Base-by-base conservation (phyloP, 768 basidiomycete species). In the Kwoniella sp. region DNA sequence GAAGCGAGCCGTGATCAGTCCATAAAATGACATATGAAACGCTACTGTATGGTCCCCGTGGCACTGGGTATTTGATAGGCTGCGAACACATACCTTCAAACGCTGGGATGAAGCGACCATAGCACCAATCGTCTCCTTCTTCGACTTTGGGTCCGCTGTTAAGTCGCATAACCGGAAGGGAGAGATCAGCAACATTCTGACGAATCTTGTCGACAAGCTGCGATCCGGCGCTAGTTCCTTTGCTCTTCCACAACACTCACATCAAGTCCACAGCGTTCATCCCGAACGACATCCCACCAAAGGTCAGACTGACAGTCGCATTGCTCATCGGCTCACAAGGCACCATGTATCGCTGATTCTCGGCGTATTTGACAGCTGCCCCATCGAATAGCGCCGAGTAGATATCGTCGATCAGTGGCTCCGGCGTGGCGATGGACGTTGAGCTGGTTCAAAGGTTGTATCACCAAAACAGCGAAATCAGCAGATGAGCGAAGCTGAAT, bases 351-450 rank as follows among this genome's bases (percentile, higher is more conserved):
- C 41, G 41, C 41, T 45, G 41, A 30, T 38, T n/a, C 11, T 47
- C 38, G 7, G 28, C 8, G 29, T 55, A 22, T 17, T 9, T 34
- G 54, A 26, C 23, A 9, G 54, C 54, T 37, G 31, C 34, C 5
- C 29, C 54, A 30, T 23, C 29, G 34, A 55, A 55, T 13, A 55
- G 13, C 26, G 54, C 54, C 8, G 29, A 9, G 22, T 55, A 55
- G 54, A 55, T 34, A 23, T 55, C 54, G 29, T 30, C 54, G 9
- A 55, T 55, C 54, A 55, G 22, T 34, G 54, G 54, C n/a, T 55
- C 54, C 20, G 54, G 54, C 29, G 54, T 55, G 11, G 54, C 23
- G 31, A 55, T 55, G 2, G n/a, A 23, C 28, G 54, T 55, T 7
- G 54, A 55, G 23, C 54, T 55, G 23, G n/a, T n/a, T n/a, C 25